phyloP scores from a whole-genome alignment of 176 grass and related monocot species.

The Ensete ventricosum region DNA sequence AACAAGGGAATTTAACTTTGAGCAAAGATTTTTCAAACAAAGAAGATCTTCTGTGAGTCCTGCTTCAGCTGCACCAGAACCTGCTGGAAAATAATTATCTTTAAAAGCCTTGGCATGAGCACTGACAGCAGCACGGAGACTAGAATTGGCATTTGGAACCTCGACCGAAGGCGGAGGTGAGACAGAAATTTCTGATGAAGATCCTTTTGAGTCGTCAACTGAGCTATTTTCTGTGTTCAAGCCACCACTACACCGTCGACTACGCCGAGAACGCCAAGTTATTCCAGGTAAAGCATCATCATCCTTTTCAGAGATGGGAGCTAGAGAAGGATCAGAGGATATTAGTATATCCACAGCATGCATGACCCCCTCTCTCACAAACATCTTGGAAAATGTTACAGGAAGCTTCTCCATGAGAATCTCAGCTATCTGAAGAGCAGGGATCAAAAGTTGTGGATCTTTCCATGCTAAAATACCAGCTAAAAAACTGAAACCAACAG shows the following conservation, averaged over 20 bases:
- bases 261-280: slow-evolving; percentile 58
- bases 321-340: slow-evolving; percentile 40
- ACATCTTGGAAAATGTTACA: slow-evolving; percentile 67
- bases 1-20: slow-evolving; percentile 46
- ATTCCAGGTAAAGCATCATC: slow-evolving; percentile 24
- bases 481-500: slow-evolving; percentile 47
- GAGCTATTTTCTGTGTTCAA: slow-evolving; percentile 31
- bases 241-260: slow-evolving; percentile 35
- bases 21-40: slow-evolving; percentile 50
- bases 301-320: slow-evolving; percentile 27
- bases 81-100: slow-evolving; percentile 59
- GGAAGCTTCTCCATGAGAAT: slow-evolving; percentile 86
- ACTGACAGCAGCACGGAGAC: slow-evolving; percentile 54
- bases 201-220: slow-evolving; percentile 45
- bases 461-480: slow-evolving; percentile 86
- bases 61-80: slow-evolving; percentile 45
- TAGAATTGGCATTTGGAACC: slow-evolving; percentile 33
- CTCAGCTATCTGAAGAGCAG: slow-evolving; percentile 80
- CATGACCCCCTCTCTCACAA: slow-evolving; percentile 91
- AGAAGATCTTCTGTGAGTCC: slow-evolving; percentile 66
- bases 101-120: slow-evolving; percentile 55
- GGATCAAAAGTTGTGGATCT: slow-evolving; percentile 72
- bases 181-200: slow-evolving; percentile 17
- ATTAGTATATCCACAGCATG: slow-evolving; percentile 76
- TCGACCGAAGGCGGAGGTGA: slow-evolving; percentile 25